These are phyloP conservation scores for Trichocomaceae sp. DNA, from an alignment of 2,329 filamentous ascomycete species.

Conservation along the genomic window DNA sequence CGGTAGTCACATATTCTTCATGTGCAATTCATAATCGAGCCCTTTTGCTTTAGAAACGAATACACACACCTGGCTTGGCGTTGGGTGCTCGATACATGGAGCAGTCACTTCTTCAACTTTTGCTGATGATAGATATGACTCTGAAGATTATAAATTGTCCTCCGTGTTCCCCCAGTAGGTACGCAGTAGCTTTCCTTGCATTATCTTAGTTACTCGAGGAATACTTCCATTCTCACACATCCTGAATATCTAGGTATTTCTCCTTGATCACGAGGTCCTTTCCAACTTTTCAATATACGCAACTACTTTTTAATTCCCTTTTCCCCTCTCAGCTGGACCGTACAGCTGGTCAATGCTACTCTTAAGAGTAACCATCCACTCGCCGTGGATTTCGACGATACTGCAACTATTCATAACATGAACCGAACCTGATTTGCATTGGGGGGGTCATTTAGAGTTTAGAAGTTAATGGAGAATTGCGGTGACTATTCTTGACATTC, in stretches of 20 bases:
- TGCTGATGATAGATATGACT: too few species aligned
- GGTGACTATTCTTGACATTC: not conserved
- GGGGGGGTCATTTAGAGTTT: not conserved
- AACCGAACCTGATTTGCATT: not conserved
- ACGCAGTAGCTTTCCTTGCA: too few species aligned
- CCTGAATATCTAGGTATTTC: slow-evolving; percentile 1
- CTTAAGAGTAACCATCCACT: not conserved
- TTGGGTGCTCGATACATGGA: too few species aligned
- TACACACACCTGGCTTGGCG: too few species aligned
- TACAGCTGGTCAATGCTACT: not conserved
- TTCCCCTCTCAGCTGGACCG: not conserved
- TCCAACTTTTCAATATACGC: slow-evolving; percentile 12
- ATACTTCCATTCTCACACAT: not conserved
- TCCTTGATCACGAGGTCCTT: slow-evolving; percentile 12
- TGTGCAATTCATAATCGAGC: not conserved
- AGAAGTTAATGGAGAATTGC: not conserved
- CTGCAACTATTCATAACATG: not conserved
- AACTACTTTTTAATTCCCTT: not conserved
- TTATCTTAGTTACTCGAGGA: not conserved
- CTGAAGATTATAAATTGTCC: not conserved
- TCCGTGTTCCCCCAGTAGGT: not conserved
- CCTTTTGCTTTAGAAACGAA: not conserved
- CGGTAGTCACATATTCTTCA: not conserved
- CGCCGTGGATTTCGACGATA: not conserved
- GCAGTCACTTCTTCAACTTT: too few species aligned